phyloP scores from a whole-genome alignment of 805 yeast species.

The Lipomyces yamanashiensis region DNA sequence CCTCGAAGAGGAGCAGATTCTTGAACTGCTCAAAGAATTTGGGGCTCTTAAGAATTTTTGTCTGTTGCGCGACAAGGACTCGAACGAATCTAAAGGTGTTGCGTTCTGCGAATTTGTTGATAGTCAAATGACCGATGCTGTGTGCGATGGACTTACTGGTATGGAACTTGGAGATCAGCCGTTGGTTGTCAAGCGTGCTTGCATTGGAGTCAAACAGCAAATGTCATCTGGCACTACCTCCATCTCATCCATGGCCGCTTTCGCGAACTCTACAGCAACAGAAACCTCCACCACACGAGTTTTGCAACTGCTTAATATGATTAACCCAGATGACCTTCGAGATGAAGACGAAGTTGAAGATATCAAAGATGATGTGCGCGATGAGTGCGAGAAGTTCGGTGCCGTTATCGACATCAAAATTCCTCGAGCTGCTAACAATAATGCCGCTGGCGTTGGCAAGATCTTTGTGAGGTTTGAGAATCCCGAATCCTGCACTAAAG shows the following conservation, averaged over 20 bases:
- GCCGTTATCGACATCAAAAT: constrained; percentile 58
- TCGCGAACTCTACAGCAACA: constrained; percentile 41
- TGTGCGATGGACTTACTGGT: constrained; percentile 46
- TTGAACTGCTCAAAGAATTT: constrained; percentile 50
- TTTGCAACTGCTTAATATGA: constrained; percentile 66
- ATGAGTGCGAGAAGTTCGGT: constrained; percentile 59
- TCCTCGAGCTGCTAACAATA: constrained; percentile 58
- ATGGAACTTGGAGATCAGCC: constrained; percentile 47
- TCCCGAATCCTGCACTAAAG: constrained; percentile 57
- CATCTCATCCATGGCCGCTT: constrained; percentile 40
- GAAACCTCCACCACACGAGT: constrained; percentile 49
- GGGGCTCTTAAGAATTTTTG: constrained; percentile 51
- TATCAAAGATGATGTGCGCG: constrained; percentile 56
- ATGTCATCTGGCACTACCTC: constrained; percentile 24
- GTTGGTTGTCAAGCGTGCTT: constrained; percentile 49
- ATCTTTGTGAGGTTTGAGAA: constrained; percentile 68
- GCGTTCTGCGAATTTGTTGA: constrained; percentile 58
- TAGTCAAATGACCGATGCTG: constrained; percentile 39
- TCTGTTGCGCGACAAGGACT: constrained; percentile 50
- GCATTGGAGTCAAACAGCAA: constrained; percentile 43
- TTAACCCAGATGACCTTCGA: constrained; percentile 66
- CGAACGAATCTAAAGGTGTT: constrained; percentile 60
- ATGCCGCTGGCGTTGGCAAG: constrained; percentile 68
- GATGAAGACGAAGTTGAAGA: constrained; percentile 56
- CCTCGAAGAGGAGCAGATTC: constrained; percentile 51